These are phyloP conservation scores for Ceratobasidium sp. DNA, from an alignment of 1,284 basidiomycete genomes.

Conservation along the genomic window DNA sequence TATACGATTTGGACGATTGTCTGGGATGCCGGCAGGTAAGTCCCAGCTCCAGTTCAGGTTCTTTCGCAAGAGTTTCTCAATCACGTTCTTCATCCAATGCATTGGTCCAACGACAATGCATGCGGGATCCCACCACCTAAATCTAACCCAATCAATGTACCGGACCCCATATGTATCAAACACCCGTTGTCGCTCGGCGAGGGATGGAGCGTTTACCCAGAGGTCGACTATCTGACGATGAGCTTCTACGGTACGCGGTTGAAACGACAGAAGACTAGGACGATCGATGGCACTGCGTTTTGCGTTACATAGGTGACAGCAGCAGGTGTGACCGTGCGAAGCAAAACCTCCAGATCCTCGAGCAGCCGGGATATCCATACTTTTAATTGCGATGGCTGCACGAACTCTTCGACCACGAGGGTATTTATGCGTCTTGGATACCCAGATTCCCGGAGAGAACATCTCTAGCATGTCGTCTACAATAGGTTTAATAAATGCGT, in stretches of 20 bases:
- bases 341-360: neutral
- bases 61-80: neutral
- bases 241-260: neutral
- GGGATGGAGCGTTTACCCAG: neutral
- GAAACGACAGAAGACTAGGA: neutral
- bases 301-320: conserved; percentile 46
- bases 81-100: conserved; percentile 48
- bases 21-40: neutral
- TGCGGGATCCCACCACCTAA: conserved; percentile 57
- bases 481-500: neutral
- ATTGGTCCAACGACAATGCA: conserved; percentile 55
- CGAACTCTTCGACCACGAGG: neutral
- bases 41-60: neutral
- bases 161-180: conserved; percentile 45
- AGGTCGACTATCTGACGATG: neutral
- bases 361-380: neutral
- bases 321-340: neutral
- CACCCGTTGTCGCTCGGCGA: neutral
- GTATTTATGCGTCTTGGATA: neutral
- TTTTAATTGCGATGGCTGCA: conserved; percentile 34
- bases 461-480: neutral
- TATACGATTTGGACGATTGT: neutral
- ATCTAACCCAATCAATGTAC: conserved; percentile 54
- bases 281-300: neutral
- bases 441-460: neutral